Conservation (phyloP, 768 basidiomycete genomes). For the Amanita thiersii region DNA sequence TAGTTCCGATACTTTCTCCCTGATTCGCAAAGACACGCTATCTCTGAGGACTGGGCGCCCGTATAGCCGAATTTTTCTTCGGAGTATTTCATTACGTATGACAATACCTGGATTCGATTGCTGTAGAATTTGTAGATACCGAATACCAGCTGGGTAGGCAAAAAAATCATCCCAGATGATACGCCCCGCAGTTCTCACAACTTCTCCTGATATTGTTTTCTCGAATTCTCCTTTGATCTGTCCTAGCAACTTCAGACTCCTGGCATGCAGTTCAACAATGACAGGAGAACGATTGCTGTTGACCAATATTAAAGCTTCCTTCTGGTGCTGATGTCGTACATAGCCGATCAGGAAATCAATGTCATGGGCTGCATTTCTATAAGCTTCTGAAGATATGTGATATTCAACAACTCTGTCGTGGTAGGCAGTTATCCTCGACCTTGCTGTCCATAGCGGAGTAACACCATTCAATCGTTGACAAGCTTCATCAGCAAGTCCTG, state of each 20-base stretch:
- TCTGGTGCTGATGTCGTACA: slow-evolving; percentile 21
- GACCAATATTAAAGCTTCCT: slow-evolving; percentile 16
- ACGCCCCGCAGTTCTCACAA: slow-evolving; percentile 40
- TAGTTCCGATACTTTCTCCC: slow-evolving; percentile 37
- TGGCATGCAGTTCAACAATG: slow-evolving; percentile 40
- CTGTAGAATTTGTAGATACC: slow-evolving; percentile 39
- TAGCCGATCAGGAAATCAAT: slow-evolving; percentile 34
- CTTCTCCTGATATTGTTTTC: slow-evolving; percentile 53
- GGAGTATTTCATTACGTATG: slow-evolving; percentile 31
- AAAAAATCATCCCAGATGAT: slow-evolving; percentile 66
- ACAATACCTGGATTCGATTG: slow-evolving; percentile 26
- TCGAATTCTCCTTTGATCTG: slow-evolving; percentile 55
- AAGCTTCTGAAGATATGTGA: slow-evolving; percentile 27
- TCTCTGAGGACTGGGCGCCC: slow-evolving; percentile 37
- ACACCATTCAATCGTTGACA: slow-evolving; percentile 38
- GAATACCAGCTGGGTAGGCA: slow-evolving; percentile 25
- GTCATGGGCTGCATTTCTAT: slow-evolving; percentile 32
- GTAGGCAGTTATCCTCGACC: slow-evolving; percentile 37
- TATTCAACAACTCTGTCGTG: slow-evolving; percentile 50
- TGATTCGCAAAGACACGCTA: slow-evolving; percentile 33
- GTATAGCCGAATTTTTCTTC: slow-evolving; percentile 45
- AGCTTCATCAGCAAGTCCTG: slow-evolving; percentile 44
- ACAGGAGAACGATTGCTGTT: slow-evolving; percentile 17
- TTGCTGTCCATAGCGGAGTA: slow-evolving; percentile 36
- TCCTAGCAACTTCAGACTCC: slow-evolving; percentile 41